phyloP scores from a whole-genome alignment of 2,329 filamentous ascomycete genomes.

The Colletotrichum musicola region DNA sequence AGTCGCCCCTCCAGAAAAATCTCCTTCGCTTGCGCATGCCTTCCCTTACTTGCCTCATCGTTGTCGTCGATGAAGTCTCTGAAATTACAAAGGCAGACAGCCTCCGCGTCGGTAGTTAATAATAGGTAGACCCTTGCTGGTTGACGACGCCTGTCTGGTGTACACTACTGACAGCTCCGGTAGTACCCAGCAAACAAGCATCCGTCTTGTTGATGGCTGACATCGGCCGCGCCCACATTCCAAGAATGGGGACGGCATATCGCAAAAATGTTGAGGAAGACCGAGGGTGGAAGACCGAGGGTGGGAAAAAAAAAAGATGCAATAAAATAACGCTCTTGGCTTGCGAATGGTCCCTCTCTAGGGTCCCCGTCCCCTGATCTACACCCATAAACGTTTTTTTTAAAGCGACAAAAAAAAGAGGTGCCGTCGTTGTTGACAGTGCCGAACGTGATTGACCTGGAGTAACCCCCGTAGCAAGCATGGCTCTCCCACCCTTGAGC shows the following conservation, averaged over 20 bases:
- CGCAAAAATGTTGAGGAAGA: neutral
- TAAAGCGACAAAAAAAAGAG: neutral
- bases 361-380: slow-evolving; percentile 3
- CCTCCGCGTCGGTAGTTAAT: neutral
- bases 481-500: neutral
- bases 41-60: slow-evolving; percentile 3
- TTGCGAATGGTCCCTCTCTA: slow-evolving; percentile 4
- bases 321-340: neutral
- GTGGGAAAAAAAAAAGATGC: too few relatives aligned
- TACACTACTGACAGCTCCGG: slow-evolving; percentile 2
- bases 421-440: neutral
- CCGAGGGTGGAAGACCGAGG: neutral
- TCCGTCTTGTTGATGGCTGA: slow-evolving; percentile 6
- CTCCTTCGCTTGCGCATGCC: slow-evolving; percentile 17
- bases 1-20: neutral
- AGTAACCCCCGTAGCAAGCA: neutral
- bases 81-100: slow-evolving; percentile 17
- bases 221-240: slow-evolving; percentile 22
- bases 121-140: neutral
- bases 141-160: slow-evolving; percentile 14
- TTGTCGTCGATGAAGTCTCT: neutral
- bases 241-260: slow-evolving; percentile 27
- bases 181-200: slow-evolving; percentile 36
- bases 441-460: neutral
- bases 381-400: slow-evolving; percentile 5